Conservation (phyloP, 2,329 filamentous ascomycete genomes). For the Scortechinia acanthostroma region DNA sequence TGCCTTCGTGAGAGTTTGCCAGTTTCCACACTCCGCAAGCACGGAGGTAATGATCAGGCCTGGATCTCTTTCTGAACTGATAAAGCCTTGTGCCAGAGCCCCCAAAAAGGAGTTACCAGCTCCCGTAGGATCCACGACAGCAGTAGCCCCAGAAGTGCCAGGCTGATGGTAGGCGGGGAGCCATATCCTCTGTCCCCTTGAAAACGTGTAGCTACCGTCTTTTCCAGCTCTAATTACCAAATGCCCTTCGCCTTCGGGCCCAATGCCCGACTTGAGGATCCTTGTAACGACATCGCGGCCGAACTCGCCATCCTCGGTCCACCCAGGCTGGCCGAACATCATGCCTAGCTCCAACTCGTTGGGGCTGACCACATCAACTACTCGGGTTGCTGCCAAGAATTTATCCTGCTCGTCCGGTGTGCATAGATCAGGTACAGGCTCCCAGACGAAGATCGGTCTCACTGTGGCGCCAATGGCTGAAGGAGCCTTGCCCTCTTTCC, state of each 20-base stretch:
- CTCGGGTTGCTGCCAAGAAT: constrained; percentile 52
- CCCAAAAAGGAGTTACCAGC: constrained; percentile 15
- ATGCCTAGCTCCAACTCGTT: constrained; percentile 85
- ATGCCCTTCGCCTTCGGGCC: background rate
- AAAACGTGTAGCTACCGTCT: background rate
- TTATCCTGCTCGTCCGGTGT: constrained; percentile 61
- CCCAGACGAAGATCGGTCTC: constrained; percentile 80
- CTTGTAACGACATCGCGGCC: background rate
- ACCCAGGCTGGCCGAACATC: constrained; percentile 64
- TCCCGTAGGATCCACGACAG: background rate
- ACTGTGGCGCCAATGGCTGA: constrained; percentile 22
- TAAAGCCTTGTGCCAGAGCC: constrained; percentile 49
- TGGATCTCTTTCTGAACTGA: constrained; percentile 26
- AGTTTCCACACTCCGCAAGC: background rate
- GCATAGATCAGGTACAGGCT: constrained; percentile 86
- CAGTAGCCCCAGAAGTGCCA: background rate
- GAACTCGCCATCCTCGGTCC: background rate
- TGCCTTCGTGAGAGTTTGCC: background rate
- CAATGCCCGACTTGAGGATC: background rate
- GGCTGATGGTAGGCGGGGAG: background rate
- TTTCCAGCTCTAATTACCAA: background rate
- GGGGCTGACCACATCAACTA: constrained; percentile 63
- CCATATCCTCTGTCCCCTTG: background rate
- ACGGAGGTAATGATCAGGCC: background rate
- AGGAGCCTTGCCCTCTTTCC: background rate